Conservation (phyloP, 352 stramenopile species). For the Phytophthora pisi region DNA sequence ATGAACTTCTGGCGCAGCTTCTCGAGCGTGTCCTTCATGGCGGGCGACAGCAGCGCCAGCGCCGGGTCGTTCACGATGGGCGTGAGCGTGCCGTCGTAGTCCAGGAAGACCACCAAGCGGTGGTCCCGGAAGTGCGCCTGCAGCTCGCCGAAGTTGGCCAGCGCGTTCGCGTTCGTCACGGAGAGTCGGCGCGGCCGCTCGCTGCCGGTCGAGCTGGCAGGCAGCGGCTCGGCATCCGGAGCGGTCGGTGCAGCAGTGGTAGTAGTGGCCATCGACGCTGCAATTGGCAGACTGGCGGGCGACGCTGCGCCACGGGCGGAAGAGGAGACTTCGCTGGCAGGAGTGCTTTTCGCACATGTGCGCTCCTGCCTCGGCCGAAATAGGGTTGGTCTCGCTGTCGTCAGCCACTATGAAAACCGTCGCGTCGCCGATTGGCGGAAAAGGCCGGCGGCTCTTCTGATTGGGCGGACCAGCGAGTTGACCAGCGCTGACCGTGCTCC, state of each 20-base stretch:
- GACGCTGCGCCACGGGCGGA: slow-evolving; percentile 14
- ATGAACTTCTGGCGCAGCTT: slow-evolving; percentile 82
- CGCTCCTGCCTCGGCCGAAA: slow-evolving; percentile 14
- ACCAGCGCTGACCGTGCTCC: neutral
- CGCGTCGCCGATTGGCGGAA: slow-evolving; percentile 30
- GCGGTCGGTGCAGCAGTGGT: slow-evolving; percentile 2
- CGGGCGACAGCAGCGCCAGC: slow-evolving; percentile 66
- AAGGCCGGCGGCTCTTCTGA: slow-evolving; percentile 4
- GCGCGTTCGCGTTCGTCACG: slow-evolving; percentile 73
- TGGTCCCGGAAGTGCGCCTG: slow-evolving; percentile 54
- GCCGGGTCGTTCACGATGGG: slow-evolving; percentile 90
- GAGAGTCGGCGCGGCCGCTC: slow-evolving; percentile 51
- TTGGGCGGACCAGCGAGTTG: slow-evolving; percentile 9
- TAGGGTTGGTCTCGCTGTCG: slow-evolving; percentile 24
- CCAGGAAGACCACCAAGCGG: slow-evolving; percentile 84
- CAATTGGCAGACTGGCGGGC: slow-evolving; percentile 17
- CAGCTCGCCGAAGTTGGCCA: slow-evolving; percentile 72
- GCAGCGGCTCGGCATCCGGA: neutral
- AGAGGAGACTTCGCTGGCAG: slow-evolving; percentile 21
- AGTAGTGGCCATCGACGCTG: slow-evolving; percentile 6
- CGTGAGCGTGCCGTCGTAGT: slow-evolving; percentile 91
- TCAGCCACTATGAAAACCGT: slow-evolving; percentile 36
- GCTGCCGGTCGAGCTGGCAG: neutral
- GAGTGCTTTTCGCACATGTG: slow-evolving; percentile 35
- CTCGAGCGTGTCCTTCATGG: slow-evolving; percentile 75